Conservation (phyloP, 495 filamentous ascomycete species). For the Melanomma pulvis-pyrius region DNA sequence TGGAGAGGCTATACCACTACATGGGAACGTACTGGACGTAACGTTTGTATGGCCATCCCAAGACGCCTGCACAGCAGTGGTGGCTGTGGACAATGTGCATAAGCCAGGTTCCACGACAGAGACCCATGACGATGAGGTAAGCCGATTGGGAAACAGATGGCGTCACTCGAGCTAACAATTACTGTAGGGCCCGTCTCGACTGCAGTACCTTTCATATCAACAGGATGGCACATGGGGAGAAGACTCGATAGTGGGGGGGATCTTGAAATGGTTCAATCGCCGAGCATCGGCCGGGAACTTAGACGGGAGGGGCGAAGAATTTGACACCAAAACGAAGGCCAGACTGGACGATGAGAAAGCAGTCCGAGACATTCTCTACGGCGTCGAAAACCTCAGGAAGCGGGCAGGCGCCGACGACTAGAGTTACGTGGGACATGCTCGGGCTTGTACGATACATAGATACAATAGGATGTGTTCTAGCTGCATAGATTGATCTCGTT, state of each 20-base stretch:
- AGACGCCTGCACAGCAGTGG: slow-evolving; percentile 9
- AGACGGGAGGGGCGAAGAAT: not conserved
- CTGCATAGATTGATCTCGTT: too few relatives aligned
- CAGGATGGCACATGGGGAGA: slow-evolving; percentile 11
- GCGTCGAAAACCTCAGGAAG: slow-evolving; percentile 74
- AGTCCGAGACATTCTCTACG: slow-evolving; percentile 67
- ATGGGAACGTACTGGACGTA: slow-evolving; percentile 41
- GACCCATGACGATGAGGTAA: slow-evolving; percentile 28
- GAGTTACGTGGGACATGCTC: not conserved
- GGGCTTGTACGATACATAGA: not conserved
- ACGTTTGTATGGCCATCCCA: slow-evolving; percentile 13
- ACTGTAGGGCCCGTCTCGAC: slow-evolving; percentile 14
- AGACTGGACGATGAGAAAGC: slow-evolving; percentile 42
- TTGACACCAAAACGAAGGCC: not conserved
- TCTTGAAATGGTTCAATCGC: slow-evolving; percentile 30
- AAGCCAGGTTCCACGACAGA: slow-evolving; percentile 38
- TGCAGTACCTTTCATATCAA: slow-evolving; percentile 27
- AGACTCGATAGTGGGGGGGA: not conserved
- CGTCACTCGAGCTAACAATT: slow-evolving; percentile 3
- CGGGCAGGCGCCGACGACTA: slow-evolving; percentile 52
- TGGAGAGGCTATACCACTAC: slow-evolving; percentile 16
- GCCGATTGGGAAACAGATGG: not conserved
- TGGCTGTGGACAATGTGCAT: slow-evolving; percentile 43
- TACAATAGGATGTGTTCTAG: too few relatives aligned
- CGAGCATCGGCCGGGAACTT: slow-evolving; percentile 12